These are phyloP conservation scores for Daldinia sp. DNA, from an alignment of 2,329 filamentous ascomycete genomes.

Conservation along the genomic window DNA sequence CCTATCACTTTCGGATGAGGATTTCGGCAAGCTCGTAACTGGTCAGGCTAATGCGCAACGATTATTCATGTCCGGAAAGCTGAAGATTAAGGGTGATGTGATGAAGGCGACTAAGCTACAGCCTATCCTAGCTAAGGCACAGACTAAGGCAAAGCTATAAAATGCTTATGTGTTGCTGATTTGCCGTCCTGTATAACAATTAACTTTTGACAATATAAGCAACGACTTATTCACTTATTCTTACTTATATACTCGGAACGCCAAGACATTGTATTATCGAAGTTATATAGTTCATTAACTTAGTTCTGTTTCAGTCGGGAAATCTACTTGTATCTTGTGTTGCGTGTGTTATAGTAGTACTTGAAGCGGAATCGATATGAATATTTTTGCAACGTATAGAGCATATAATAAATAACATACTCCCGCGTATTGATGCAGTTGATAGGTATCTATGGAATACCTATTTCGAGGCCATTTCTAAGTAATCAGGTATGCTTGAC, in stretches of 20 bases:
- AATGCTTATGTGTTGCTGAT: conserved; percentile 19
- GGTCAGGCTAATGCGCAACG: conserved; percentile 96
- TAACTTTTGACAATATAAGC: conserved; percentile 2
- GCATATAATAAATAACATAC: background rate
- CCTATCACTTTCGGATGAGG: conserved; percentile 83
- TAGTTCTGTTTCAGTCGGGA: background rate
- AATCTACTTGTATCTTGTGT: background rate
- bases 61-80: conserved; percentile 97
- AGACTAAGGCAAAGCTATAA: conserved; percentile 86
- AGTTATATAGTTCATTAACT: background rate
- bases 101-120: conserved; percentile 99
- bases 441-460: no score
- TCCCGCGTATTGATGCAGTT: no score
- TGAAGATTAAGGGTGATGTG: conserved; percentile 97
- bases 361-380: background rate
- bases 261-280: background rate
- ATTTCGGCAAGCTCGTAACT: conserved; percentile 84
- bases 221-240: conserved; percentile 13
- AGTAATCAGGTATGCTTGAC: background rate
- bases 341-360: background rate
- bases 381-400: background rate
- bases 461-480: no score
- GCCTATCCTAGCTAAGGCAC: conserved; percentile 89
- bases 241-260: background rate
- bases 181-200: conserved; percentile 1